A percentile compares a stretch with the other conserved stretches of the same genome.
These are phyloP conservation scores for Gigaspora rosea DNA, from an alignment of 192 early-diverging fungal species.

Conservation along the genomic window DNA sequence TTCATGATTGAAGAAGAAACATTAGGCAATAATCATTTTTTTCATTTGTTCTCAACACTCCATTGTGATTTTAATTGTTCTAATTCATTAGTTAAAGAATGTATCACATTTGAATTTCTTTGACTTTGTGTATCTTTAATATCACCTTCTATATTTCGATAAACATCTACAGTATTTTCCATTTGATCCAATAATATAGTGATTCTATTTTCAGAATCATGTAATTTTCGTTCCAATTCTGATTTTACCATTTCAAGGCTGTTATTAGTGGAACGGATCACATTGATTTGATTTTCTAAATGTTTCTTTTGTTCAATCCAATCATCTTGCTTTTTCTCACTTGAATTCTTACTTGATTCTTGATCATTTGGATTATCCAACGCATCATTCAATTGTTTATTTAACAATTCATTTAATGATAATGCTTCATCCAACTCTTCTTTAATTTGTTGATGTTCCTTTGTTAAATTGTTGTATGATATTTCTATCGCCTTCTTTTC, in stretches of 20 bases:
- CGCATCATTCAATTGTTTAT: no score
- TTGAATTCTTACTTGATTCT: background rate
- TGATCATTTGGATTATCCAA: no score
- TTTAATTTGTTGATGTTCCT: no score
- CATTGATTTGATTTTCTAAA: conserved; percentile 16
- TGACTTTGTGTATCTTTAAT: conserved; percentile 4
- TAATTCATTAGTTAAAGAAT: conserved; percentile 22
- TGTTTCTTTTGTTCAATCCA: conserved; percentile 2
- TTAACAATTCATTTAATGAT: no score
- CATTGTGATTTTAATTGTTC: no score
- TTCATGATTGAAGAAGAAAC: no score
- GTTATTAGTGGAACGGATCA: background rate
- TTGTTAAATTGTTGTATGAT: no score
- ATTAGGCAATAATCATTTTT: no score
- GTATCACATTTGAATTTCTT: background rate
- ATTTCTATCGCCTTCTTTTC: no score
- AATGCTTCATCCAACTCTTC: no score
- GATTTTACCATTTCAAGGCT: conserved; percentile 20
- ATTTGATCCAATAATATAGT: conserved; percentile 29
- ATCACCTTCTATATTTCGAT: conserved; percentile 27
- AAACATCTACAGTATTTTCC: conserved; percentile 27
- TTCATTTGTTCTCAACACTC: no score
- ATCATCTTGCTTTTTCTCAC: background rate
- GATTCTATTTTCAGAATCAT: conserved; percentile 18
- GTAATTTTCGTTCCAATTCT: conserved; percentile 9